Conservation (phyloP, 305 asterid species). For the Fraxinus latifolia region DNA sequence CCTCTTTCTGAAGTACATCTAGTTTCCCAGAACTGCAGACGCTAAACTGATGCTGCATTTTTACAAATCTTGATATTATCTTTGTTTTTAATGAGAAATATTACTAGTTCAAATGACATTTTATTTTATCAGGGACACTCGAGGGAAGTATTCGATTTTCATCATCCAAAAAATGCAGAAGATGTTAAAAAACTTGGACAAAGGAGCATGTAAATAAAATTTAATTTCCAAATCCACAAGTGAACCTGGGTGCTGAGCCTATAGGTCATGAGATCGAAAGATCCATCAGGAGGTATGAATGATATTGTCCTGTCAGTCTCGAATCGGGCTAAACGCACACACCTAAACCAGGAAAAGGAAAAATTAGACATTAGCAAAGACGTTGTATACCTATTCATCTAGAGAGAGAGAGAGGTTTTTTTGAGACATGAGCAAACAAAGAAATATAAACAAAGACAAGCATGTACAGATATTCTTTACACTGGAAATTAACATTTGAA, state of each 20-base stretch:
- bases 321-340: slow-evolving; percentile 92
- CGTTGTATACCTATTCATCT: not conserved
- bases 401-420: not conserved
- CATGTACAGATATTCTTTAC: not conserved
- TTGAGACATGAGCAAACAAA: not conserved
- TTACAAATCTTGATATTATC: not conserved
- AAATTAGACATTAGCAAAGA: slow-evolving; percentile 18
- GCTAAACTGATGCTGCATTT: not conserved
- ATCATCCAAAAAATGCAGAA: not conserved
- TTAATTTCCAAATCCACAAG: slow-evolving; percentile 1
- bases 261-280: slow-evolving; percentile 97
- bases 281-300: slow-evolving; percentile 95
- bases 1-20: slow-evolving; percentile 3
- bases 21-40: slow-evolving; percentile 10
- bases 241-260: slow-evolving; percentile 92
- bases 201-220: slow-evolving; percentile 3
- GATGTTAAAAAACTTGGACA: slow-evolving; percentile 11
- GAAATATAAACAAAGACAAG: not conserved
- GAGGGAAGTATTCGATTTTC: slow-evolving; percentile 2
- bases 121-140: not conserved
- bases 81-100: not conserved
- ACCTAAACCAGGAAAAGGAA: slow-evolving; percentile 46
- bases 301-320: slow-evolving; percentile 92
- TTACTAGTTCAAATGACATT: not conserved
- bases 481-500: not conserved